These are phyloP conservation scores for Bretziella fagacearum DNA, from an alignment of 2,329 filamentous ascomycete genomes.

Conservation along the genomic window DNA sequence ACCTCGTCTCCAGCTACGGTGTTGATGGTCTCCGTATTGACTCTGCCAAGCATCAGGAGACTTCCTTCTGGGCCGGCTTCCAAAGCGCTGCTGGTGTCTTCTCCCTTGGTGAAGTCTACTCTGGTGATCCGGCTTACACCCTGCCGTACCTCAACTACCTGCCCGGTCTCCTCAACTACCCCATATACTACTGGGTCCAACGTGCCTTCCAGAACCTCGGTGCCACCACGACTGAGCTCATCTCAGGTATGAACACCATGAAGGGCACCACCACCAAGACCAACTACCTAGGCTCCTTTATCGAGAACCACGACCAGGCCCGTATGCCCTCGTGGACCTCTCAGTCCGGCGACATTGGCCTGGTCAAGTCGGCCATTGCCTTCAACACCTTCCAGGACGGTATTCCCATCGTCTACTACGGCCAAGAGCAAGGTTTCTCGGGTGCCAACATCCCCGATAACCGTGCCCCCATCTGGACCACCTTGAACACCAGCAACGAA, in stretches of 20 bases:
- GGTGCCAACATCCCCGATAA: constrained; percentile 28
- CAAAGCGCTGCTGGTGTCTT: constrained; percentile 42
- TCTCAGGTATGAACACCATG: constrained; percentile 44
- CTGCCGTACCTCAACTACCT: constrained; percentile 36
- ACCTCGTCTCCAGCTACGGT: constrained; percentile 56
- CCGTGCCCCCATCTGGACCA: constrained; percentile 14
- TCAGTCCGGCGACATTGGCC: constrained; percentile 34
- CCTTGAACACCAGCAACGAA: constrained; percentile 12
- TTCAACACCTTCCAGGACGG: constrained; percentile 25
- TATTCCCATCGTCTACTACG: constrained; percentile 42
- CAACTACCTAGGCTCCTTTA: constrained; percentile 34
- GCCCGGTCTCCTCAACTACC: constrained; percentile 33
- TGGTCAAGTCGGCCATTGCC: constrained; percentile 27
- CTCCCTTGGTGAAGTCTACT: constrained; percentile 48
- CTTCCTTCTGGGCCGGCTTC: constrained; percentile 30
- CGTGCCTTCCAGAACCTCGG: constrained; percentile 13
- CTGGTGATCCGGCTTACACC: constrained; percentile 35
- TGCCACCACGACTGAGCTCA: constrained; percentile 27
- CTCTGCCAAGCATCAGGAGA: constrained; percentile 50
- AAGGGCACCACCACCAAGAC: constrained; percentile 33
- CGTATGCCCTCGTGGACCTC: constrained; percentile 28
- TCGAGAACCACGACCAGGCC: constrained; percentile 47
- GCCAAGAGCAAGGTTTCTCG: constrained; percentile 41
- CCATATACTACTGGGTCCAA: constrained; percentile 16
- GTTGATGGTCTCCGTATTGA: constrained; percentile 53